Conservation (phyloP, 805 yeast species). For the Saturnispora galanensis region DNA sequence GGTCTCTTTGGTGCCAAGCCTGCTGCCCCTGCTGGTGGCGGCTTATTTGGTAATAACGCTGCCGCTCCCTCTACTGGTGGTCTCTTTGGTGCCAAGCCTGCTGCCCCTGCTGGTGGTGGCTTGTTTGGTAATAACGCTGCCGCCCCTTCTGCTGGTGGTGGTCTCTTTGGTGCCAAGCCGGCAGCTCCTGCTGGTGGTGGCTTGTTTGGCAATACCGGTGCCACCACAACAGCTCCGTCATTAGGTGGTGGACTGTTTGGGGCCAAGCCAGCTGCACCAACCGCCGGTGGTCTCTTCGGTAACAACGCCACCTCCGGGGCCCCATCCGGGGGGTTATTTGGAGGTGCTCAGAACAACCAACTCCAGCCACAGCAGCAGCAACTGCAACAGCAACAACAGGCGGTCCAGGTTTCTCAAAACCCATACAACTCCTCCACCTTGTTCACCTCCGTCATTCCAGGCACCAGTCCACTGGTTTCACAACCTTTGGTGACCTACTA, state of each 20-base stretch:
- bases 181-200: conserved; percentile 10
- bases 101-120: conserved; percentile 36
- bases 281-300: conserved; percentile 23
- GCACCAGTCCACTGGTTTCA: conserved; percentile 16
- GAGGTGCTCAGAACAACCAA: conserved; percentile 11
- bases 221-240: too few species aligned
- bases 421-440: conserved; percentile 79
- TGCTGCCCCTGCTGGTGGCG: conserved; percentile 12
- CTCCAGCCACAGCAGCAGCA: conserved; percentile 18
- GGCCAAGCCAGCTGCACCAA: conserved; percentile 15
- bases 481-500: conserved; percentile 33
- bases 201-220: conserved; percentile 13
- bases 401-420: conserved; percentile 33
- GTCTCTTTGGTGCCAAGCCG: conserved; percentile 11
- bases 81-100: conserved; percentile 12
- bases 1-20: conserved; percentile 9
- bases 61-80: conserved; percentile 31
- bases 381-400: conserved; percentile 19
- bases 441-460: conserved; percentile 34
- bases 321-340: conserved; percentile 24
- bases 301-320: conserved; percentile 12
- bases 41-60: conserved; percentile 28
- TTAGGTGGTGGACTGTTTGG: conserved; percentile 27
- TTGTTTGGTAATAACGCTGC: conserved; percentile 13
- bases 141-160: conserved; percentile 32